Conservation (phyloP, 805 yeast genomes). For the Saturnispora saitoi region DNA sequence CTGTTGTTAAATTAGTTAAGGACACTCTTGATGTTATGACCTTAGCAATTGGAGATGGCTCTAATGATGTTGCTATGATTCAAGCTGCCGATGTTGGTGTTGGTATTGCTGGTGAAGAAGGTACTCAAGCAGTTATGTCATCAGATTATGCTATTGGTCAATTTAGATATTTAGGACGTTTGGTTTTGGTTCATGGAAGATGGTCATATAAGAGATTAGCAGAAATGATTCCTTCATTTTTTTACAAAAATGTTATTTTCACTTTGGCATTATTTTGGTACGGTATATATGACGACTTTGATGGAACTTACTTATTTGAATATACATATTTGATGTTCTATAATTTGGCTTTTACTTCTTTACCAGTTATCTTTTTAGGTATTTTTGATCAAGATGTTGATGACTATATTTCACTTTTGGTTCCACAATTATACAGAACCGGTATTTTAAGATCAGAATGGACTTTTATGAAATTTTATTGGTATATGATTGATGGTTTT, state of each 20-base stretch:
- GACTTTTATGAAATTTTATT: constrained; percentile 57
- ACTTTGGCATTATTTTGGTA: constrained; percentile 72
- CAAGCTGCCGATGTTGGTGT: constrained; percentile 84
- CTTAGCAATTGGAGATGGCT: constrained; percentile 81
- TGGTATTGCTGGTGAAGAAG: constrained; percentile 90
- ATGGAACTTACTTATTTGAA: constrained; percentile 73
- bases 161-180: constrained; percentile 59
- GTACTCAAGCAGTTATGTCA: constrained; percentile 83
- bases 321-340: constrained; percentile 74
- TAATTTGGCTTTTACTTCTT: constrained; percentile 74
- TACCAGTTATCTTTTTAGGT: constrained; percentile 72
- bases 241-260: constrained; percentile 71
- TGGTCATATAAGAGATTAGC: constrained; percentile 79
- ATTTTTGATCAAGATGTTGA: constrained; percentile 76
- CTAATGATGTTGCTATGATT: constrained; percentile 87
- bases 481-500: constrained; percentile 69
- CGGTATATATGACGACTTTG: constrained; percentile 65
- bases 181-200: constrained; percentile 71
- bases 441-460: constrained; percentile 71
- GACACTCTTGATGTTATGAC: constrained; percentile 73
- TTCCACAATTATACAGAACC: constrained; percentile 65
- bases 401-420: constrained; percentile 57
- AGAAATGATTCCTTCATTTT: constrained; percentile 78
- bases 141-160: constrained; percentile 84
- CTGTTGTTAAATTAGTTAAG: constrained; percentile 74